A percentile compares a stretch with the other conserved stretches of the same genome.
phyloP scores from a whole-genome alignment of 129 eudicot species.

The Pseudognaphalium luteoalbum region DNA sequence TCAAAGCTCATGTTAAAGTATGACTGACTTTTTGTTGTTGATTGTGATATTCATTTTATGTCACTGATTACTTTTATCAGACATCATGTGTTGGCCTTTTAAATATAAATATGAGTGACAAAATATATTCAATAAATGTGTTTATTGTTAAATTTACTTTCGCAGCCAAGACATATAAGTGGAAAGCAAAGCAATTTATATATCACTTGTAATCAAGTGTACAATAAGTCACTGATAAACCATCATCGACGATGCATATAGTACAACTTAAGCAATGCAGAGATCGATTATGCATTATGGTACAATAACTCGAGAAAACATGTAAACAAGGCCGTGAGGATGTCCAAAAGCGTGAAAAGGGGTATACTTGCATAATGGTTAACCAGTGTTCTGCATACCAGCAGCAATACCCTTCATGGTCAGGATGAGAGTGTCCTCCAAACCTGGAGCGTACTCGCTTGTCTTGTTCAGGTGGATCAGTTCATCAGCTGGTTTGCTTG shows the following conservation, averaged over 20 bases:
- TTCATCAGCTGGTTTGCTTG: constrained; percentile 75
- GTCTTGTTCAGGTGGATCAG: constrained; percentile 80
- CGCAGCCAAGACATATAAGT: no score
- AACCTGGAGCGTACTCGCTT: constrained; percentile 96
- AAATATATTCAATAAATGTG: no score
- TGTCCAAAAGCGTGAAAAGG: constrained; percentile 19
- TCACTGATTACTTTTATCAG: no score
- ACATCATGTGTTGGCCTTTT: no score
- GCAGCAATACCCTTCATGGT: constrained; percentile 99
- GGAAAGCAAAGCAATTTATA: background rate
- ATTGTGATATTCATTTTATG: no score
- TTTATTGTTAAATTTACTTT: no score
- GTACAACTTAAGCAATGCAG: constrained; percentile 31
- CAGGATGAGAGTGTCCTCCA: constrained; percentile 95
- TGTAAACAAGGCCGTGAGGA: constrained; percentile 23
- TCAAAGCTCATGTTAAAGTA: no score
- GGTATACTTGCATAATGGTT: constrained; percentile 12
- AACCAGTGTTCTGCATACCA: constrained; percentile 98
- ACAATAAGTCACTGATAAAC: constrained; percentile 23
- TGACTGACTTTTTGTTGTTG: no score
- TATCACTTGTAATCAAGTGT: constrained; percentile 33
- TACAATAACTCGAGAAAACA: constrained; percentile 34
- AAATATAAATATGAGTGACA: no score
- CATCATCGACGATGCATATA: constrained; percentile 28
- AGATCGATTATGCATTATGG: background rate